Base-by-base conservation (phyloP, 306 rosid species). In the Vigna trinervia region DNA sequence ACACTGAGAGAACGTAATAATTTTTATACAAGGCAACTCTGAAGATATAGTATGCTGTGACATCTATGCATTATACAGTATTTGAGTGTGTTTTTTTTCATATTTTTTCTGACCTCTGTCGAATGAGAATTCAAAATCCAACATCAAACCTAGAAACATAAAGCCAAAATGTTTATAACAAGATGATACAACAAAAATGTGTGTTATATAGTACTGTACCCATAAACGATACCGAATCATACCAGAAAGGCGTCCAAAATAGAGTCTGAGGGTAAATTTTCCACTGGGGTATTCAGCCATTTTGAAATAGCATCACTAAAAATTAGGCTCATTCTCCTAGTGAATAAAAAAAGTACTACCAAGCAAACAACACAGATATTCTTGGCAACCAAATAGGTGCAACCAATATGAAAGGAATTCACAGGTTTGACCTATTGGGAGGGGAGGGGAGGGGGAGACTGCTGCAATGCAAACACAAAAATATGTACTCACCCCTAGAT, bases 401-500 rank as follows among this genome's bases (percentile, higher is more conserved):
- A 39, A 72, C 17, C 72, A 56, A 12, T 51, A 67, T 12, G 78
- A 47, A 54, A 62, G 64, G 58, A 74, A 60, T 34, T 69, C 56
- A 63, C 54, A 64, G 30, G 56, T 45, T 76, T 51, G 68, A 56
- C 19, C 41, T 48, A 23, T 20, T 36, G 51, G 67, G 72, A 46
- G 28, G 7, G 12, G 22, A 10, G 30, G 5, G 20, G 45, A 39
- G 45, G 3, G 47, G 47, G 47, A 1, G n/a, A 56, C 15, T 58
- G 65, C 71, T 72, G 54, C 72, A 36, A 47, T 73, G 7, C 54
- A 19, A 46, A 26, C 53, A 53, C 41, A 77, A 80, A 34, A 46
- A 59, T 26, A 26, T 53, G 47, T 32, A 70, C 84, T 81, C 80
- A 74, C 78, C 81, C 68, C 60, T 15, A 14, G 74, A 54, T 14